Base-by-base conservation (phyloP, 768 basidiomycete genomes). In the Phaffia tasmanica region DNA sequence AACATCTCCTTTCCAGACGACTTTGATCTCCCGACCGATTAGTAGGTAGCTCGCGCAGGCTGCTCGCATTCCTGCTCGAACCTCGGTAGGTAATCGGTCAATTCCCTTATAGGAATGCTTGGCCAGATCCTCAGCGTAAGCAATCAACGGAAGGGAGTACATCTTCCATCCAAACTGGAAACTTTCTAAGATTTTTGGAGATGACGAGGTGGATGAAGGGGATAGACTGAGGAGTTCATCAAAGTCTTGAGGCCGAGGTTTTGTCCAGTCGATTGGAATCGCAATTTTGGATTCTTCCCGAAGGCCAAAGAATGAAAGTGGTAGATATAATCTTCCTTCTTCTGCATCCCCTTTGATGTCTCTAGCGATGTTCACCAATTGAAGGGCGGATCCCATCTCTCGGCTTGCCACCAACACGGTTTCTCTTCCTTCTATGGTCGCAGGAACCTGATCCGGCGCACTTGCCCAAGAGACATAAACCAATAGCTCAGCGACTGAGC, bases 371-470 rank as follows among this genome's bases (percentile, higher is more conserved):
- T 78, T 78, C 70, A 78, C 76, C 18, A 77, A 71, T 61, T 78
- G 77, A n/a, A 78, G 69, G n/a, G 77, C 75, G 29, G 72, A 61
- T 19, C 77, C 77, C 77, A 77, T 78, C 67, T 73, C 70, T 48
- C 77, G 18, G 75, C 75, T 9, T 48, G 53, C 35, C 27, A 61
- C 59, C 29, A 68, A 49, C 3, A 63, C 63, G 21, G 67, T 42
- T 15, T 56, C 53, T 21, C 56, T 32, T 15, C 27, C 58, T 1
- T 30, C 48, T 46, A 59, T 30, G n/a, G 57, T 59, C 6, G 30
- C 11, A n/a, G 60, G 60, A 35, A 63, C 46, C 27, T 51, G 62
- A 49, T 42, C 23, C 9, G 63, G 49, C 2, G 71, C 61, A 25
- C 72, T 68, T 16, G 73, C 72, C 70, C 74, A 77, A 19, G 76